Conservation (phyloP, 306 rosid genomes). For the Spatholobus suberectus region DNA sequence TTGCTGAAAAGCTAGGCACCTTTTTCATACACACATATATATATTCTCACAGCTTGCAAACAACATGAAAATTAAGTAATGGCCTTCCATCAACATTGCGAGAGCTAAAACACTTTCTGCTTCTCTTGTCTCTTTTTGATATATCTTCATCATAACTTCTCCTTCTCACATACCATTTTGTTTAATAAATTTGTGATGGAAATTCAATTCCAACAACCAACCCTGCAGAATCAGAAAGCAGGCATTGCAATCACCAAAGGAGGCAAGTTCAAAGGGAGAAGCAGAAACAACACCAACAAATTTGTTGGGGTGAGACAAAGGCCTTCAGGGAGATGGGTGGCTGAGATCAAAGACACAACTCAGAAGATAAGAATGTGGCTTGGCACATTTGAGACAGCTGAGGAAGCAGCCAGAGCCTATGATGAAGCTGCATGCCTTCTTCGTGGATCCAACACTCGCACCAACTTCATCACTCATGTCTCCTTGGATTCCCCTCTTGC, state of each 20-base stretch:
- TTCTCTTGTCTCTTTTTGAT: neutral
- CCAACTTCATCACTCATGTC: slow-evolving; percentile 85
- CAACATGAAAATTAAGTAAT: slow-evolving; percentile 40
- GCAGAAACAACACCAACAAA: slow-evolving; percentile 60
- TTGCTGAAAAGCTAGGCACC: slow-evolving; percentile 41
- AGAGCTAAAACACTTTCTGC: slow-evolving; percentile 25
- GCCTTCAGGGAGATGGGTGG: slow-evolving; percentile 99
- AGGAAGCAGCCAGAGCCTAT: slow-evolving; percentile 93
- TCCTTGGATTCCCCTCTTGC: slow-evolving; percentile 87
- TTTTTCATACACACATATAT: slow-evolving; percentile 37
- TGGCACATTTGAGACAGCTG: slow-evolving; percentile 96
- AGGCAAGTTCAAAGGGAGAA: slow-evolving; percentile 64
- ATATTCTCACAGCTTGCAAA: slow-evolving; percentile 43
- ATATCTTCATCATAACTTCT: neutral
- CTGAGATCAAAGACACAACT: slow-evolving; percentile 94
- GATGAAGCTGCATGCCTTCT: slow-evolving; percentile 99
- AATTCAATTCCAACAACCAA: slow-evolving; percentile 69
- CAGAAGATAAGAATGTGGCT: slow-evolving; percentile 98
- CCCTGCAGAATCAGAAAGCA: slow-evolving; percentile 37
- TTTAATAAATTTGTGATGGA: slow-evolving; percentile 57
- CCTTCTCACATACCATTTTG: slow-evolving; percentile 11
- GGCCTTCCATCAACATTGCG: slow-evolving; percentile 31
- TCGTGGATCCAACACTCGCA: slow-evolving; percentile 85
- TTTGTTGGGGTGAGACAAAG: slow-evolving; percentile 95
- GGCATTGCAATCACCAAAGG: slow-evolving; percentile 39